Evolutionary conservation across 75 land plant species (phyloP), one percentile per base, ranked within the genome.

Genomic region (Pinus tabuliformis): DNA sequence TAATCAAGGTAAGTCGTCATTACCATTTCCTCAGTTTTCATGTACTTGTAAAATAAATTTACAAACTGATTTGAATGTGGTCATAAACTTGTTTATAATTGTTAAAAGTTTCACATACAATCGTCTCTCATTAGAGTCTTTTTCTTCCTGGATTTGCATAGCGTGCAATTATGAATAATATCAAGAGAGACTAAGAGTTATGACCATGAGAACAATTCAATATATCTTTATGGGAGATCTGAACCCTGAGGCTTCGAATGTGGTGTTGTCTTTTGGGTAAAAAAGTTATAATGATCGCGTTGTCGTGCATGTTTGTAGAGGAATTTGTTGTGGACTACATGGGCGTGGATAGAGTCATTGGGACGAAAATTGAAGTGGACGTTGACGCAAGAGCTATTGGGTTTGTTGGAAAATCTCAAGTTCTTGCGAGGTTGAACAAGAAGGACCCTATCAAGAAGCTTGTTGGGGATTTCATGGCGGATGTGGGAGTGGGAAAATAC

Each of bases 261-360:
- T 83, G 6, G 52, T 85, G 30, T 82, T 81, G 17, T 74, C 81
- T n/a, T 85, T 82, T 73, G 86, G 86, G 15, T n/a, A 74, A 64
- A 45, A 72, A 81, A 26, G 59, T 78, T 8, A 49, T 85, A 56
- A 28, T 85, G 39, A 85, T 85, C 2, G 86, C 86, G 21, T 58
- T 83, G 57, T 85, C 86, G n/a, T 42, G 86, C 37, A 56, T 85
- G 5, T 65, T 85, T 81, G 86, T 85, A 16, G 86, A 85, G 78
- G 73, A 75, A 4, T 85, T 85, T 52, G 78, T 74, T 11, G 75
- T 74, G 78, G 74, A 82, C 11, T 74, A 72, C 85, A 26, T 85
- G 45, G 85, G 85, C 37, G 85, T 70, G 16, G 78, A 83, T 59
- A 60, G 65, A 14, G 85, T 85, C 18, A 45, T 85, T n/a, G 86